Base-by-base conservation (phyloP, 2,329 filamentous ascomycete genomes). In the Penicillium sp. region DNA sequence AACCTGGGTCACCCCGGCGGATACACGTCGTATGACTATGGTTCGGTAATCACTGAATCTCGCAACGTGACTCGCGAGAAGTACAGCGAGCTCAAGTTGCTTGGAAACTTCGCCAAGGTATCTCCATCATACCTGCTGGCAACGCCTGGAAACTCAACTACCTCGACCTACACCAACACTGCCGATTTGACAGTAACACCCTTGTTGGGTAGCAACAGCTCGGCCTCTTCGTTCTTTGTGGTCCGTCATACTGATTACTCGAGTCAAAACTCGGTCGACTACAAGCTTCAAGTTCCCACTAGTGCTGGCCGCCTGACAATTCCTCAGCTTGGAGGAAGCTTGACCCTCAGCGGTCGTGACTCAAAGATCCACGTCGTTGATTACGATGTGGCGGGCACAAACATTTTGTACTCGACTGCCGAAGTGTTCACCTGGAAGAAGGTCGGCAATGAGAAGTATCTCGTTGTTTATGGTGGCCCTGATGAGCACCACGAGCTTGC, bases 71-170 rank as follows among this genome's bases (percentile, higher is more conserved):
- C 78, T 25, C 80, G 88, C 2, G 87, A 91, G 65, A 92, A 92
- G 67, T 92, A 90, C 67, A 86, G 84, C 38, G 88, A 94, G 67
- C 76, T 89, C 24, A 94, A 92, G 64, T 79, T 92, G 1, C 75
- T 89, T 56, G 87, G 82, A 24, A 87, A 89, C 60, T 92, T 92
- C 69, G 69, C 89, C 46, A 86, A 86, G 60, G 86, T 84, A 0
- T 89, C 87, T 0, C 86, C 87, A 0, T 82, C 81, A 0, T 92
- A 89, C 61, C 72, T 90, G 16, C 80, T 81, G 2, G 81, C 84
- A 0, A 76, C 74, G 0, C 80, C 84, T 1, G 78, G 79, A 10
- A 74, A 77, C 59, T 36, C 64, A 28, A 68, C 64, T 7, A 69
- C 63, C 5, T 54, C 57, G 4, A 66, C 74, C 31, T 80, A 80